Percentiles rank a stretch among this genome's conserved stretches.
Evolutionary conservation across 2,329 filamentous ascomycete species (phyloP).

Genomic region (Thielaviopsis musarum): DNA sequence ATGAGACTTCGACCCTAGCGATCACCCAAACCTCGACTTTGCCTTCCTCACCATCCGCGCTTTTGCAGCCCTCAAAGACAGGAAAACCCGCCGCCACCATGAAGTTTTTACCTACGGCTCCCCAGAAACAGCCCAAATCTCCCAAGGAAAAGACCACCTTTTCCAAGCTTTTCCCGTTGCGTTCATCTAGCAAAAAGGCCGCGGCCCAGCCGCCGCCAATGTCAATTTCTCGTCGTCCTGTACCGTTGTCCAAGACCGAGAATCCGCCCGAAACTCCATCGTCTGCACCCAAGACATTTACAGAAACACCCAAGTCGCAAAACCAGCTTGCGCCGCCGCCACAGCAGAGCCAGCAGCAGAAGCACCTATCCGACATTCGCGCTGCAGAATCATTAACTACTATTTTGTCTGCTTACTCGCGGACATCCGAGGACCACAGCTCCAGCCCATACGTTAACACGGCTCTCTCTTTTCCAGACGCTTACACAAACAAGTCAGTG

Average conservation of each 20-base stretch:
- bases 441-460: not conserved
- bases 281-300: no score
- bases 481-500: not conserved
- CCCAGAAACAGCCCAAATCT: slow-evolving; percentile 12
- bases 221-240: slow-evolving; percentile 23
- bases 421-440: slow-evolving; percentile 24
- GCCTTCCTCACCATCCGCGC: not conserved
- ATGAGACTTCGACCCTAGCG: slow-evolving; percentile 1
- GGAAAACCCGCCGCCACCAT: slow-evolving; percentile 12
- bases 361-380: slow-evolving; percentile 18
- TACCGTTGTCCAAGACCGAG: slow-evolving; percentile 12
- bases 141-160: slow-evolving; percentile 12
- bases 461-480: not conserved
- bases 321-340: slow-evolving; percentile 9
- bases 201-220: slow-evolving; percentile 16
- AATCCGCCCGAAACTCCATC: not conserved
- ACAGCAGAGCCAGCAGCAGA: slow-evolving; percentile 9
- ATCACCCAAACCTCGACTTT: no score
- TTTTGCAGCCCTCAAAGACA: slow-evolving; percentile 2
- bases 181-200: slow-evolving; percentile 10
- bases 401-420: slow-evolving; percentile 37
- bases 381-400: slow-evolving; percentile 35
- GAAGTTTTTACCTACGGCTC: slow-evolving; percentile 9
- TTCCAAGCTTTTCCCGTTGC: slow-evolving; percentile 16
- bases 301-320: not conserved